Conservation (phyloP, 2,329 filamentous ascomycete genomes). For the Aplosporella prunicola region DNA sequence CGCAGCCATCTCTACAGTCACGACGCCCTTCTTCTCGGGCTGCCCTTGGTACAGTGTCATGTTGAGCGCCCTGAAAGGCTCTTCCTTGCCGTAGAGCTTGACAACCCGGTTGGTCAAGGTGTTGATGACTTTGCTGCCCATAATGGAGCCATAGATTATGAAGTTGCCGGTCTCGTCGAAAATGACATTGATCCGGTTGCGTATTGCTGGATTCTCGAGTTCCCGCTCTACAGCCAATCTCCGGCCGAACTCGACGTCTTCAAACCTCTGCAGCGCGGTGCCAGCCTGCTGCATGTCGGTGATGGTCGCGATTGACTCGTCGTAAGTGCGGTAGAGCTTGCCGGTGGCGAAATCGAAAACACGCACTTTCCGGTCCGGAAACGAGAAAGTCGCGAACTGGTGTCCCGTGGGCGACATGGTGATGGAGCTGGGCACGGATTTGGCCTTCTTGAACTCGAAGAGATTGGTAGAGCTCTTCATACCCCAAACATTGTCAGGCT, state of each 20-base stretch:
- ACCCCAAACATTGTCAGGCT: constrained; percentile 82
- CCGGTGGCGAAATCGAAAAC: constrained; percentile 86
- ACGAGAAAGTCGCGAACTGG: constrained; percentile 80
- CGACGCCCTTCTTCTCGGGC: constrained; percentile 84
- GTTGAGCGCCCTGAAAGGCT: constrained; percentile 75
- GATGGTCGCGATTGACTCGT: constrained; percentile 81
- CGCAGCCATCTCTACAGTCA: constrained; percentile 95
- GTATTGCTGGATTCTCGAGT: constrained; percentile 59
- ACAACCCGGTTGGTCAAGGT: constrained; percentile 89
- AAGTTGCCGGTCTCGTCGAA: constrained; percentile 97
- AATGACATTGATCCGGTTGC: constrained; percentile 69
- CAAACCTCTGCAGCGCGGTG: constrained; percentile 68
- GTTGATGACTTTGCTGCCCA: constrained; percentile 92
- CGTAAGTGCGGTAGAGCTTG: constrained; percentile 85
- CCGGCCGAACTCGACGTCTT: constrained; percentile 85
- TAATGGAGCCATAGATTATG: constrained; percentile 83
- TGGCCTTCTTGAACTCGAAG: constrained; percentile 94
- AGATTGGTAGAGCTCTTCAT: constrained; percentile 90
- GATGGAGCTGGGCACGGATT: constrained; percentile 71
- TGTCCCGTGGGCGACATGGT: constrained; percentile 78
- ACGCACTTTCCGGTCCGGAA: constrained; percentile 87
- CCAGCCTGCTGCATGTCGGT: constrained; percentile 96
- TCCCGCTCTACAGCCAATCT: constrained; percentile 79
- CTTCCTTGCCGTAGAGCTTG: constrained; percentile 82
- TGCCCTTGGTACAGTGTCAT: constrained; percentile 88